These are phyloP conservation scores for Tetrapisispora fleetii DNA, from an alignment of 805 yeast genomes.

Conservation along the genomic window DNA sequence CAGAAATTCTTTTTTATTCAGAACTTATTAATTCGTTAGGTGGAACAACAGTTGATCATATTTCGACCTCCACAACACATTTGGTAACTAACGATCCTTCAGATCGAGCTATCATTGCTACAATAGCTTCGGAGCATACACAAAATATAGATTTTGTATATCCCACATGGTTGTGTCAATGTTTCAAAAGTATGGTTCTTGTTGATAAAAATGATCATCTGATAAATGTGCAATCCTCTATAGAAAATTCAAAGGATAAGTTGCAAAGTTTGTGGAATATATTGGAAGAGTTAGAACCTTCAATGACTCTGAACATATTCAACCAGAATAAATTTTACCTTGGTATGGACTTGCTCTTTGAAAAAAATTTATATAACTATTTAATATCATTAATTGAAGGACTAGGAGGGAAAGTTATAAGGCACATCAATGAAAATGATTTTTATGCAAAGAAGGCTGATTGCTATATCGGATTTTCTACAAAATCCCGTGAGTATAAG, in stretches of 20 bases:
- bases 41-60: conserved; percentile 52
- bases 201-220: conserved; percentile 32
- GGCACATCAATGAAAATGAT: conserved; percentile 3
- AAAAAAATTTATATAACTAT: conserved; percentile 1
- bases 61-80: conserved; percentile 72
- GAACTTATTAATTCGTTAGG: conserved; percentile 55
- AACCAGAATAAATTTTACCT: not conserved
- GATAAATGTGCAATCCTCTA: conserved; percentile 25
- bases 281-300: conserved; percentile 4
- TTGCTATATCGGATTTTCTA: conserved; percentile 51
- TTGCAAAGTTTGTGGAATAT: conserved; percentile 5
- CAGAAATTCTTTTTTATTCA: conserved; percentile 58
- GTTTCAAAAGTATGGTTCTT: conserved; percentile 9
- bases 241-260: conserved; percentile 7
- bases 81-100: conserved; percentile 49
- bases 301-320: not conserved
- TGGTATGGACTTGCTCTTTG: conserved; percentile 1
- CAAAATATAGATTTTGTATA: conserved; percentile 14
- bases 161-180: conserved; percentile 3
- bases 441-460: conserved; percentile 26
- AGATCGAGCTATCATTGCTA: conserved; percentile 51
- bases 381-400: not conserved
- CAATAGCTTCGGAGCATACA: conserved; percentile 28
- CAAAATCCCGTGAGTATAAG: conserved; percentile 48
- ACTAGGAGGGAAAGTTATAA: not conserved